phyloP scores from a whole-genome alignment of 2,329 filamentous ascomycete species.

The Penicillium sp. region DNA sequence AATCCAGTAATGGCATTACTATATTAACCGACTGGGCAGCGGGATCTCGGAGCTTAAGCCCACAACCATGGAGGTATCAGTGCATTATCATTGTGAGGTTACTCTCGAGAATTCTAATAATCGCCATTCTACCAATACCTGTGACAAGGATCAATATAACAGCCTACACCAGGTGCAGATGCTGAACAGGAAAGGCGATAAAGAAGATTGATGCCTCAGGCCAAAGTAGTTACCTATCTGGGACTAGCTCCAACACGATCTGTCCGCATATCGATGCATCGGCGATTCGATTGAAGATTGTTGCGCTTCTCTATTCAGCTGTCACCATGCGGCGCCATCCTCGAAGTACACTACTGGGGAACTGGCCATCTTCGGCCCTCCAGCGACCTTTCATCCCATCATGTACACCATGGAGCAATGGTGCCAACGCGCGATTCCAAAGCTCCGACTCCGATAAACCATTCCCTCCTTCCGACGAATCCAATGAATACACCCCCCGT shows the following conservation, averaged over 20 bases:
- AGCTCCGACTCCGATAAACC: slow-evolving; percentile 15
- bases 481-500: not conserved
- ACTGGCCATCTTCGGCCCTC: slow-evolving; percentile 2
- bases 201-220: slow-evolving; percentile 1
- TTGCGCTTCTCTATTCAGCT: not conserved
- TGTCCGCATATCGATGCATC: not conserved
- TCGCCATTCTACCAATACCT: not conserved
- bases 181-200: not conserved
- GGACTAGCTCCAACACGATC: slow-evolving; percentile 2
- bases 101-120: accelerated
- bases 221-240: not conserved
- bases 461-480: slow-evolving; percentile 2
- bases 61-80: not conserved
- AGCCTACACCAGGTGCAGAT: no score
- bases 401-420: not conserved
- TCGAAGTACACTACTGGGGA: slow-evolving; percentile 5
- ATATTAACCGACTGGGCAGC: not conserved
- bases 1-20: not conserved
- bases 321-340: slow-evolving; percentile 20
- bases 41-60: not conserved
- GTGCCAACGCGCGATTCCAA: slow-evolving; percentile 10
- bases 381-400: not conserved
- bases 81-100: not conserved
- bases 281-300: not conserved
- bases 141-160: not conserved